Evolutionary conservation across 1,284 basidiomycete species (phyloP).

Genomic region (Irpex rosettiformis): DNA sequence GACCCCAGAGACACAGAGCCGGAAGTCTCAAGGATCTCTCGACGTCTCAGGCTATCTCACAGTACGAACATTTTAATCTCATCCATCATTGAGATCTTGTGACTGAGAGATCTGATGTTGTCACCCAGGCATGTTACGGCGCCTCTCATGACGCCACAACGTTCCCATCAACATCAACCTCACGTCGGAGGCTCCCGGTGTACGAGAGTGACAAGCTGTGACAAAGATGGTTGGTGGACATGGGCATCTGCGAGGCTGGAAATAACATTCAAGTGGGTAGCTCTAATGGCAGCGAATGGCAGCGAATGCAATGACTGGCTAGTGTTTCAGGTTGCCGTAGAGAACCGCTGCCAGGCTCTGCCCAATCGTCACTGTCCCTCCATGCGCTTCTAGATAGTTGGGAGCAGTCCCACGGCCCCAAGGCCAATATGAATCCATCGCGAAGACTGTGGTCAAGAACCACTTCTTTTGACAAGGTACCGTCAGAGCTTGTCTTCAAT

Average conservation of each 20-base stretch:
- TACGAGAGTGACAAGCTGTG: slow-evolving; percentile 4
- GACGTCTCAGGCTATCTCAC: background rate
- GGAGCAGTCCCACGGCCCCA: background rate
- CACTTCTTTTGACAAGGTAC: slow-evolving; percentile 1
- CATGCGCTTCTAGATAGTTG: background rate
- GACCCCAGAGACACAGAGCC: background rate
- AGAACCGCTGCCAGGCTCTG: slow-evolving; percentile 1
- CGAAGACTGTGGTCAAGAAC: background rate
- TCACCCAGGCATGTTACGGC: background rate
- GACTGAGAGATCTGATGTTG: background rate
- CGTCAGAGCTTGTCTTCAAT: background rate
- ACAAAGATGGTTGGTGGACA: slow-evolving; percentile 12
- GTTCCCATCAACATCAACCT: slow-evolving; percentile 7
- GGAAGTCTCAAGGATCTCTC: background rate
- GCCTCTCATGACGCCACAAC: slow-evolving; percentile 7
- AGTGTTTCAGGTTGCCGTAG: slow-evolving; percentile 13
- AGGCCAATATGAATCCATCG: background rate
- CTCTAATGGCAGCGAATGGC: no score
- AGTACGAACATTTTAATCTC: background rate
- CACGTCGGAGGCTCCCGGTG: slow-evolving; percentile 4
- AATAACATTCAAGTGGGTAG: background rate
- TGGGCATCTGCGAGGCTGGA: slow-evolving; percentile 16
- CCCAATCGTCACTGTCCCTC: background rate
- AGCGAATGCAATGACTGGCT: no score
- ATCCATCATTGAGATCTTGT: background rate